phyloP scores from a whole-genome alignment of 2,329 filamentous ascomycete genomes.

The Byssothecium circinans region DNA sequence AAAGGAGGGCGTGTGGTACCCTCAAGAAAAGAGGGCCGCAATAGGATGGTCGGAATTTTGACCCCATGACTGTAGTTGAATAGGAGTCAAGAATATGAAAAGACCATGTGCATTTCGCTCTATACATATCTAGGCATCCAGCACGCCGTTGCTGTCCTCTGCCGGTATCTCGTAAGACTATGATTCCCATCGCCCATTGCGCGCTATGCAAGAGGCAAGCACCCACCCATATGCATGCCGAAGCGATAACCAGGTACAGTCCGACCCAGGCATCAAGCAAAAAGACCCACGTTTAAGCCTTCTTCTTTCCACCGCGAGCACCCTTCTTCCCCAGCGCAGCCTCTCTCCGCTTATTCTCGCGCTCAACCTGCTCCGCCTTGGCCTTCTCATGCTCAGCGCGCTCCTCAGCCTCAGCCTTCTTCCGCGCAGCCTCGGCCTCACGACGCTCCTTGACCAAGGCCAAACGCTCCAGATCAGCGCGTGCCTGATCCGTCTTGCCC shows the following conservation, averaged over 20 bases:
- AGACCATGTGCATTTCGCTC: conserved; percentile 3
- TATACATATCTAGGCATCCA: conserved; percentile 9
- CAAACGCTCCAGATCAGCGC: conserved; percentile 82
- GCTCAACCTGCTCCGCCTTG: conserved; percentile 52
- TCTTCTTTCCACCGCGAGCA: conserved; percentile 46
- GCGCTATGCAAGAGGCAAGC: conserved; percentile 27
- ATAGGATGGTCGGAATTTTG: background rate
- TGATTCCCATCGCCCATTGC: conserved; percentile 19
- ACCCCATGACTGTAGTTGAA: background rate
- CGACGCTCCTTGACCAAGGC: conserved; percentile 81
- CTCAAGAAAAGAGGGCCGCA: background rate
- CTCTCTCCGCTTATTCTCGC: conserved; percentile 52
- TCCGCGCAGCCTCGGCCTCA: conserved; percentile 78
- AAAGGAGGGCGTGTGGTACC: too few relatives aligned
- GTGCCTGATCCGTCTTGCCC: conserved; percentile 95
- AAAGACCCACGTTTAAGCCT: conserved; percentile 19
- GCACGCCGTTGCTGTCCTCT: conserved; percentile 7
- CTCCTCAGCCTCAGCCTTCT: conserved; percentile 66
- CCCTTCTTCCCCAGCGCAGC: conserved; percentile 50
- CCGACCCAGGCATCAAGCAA: background rate
- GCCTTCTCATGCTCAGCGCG: conserved; percentile 59
- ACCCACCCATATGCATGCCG: conserved; percentile 21
- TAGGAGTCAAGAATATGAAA: background rate
- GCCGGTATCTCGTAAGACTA: conserved; percentile 11
- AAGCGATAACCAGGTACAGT: background rate